These are phyloP conservation scores for Agaricales sp. DNA, from an alignment of 1,284 basidiomycete species.

Conservation along the genomic window DNA sequence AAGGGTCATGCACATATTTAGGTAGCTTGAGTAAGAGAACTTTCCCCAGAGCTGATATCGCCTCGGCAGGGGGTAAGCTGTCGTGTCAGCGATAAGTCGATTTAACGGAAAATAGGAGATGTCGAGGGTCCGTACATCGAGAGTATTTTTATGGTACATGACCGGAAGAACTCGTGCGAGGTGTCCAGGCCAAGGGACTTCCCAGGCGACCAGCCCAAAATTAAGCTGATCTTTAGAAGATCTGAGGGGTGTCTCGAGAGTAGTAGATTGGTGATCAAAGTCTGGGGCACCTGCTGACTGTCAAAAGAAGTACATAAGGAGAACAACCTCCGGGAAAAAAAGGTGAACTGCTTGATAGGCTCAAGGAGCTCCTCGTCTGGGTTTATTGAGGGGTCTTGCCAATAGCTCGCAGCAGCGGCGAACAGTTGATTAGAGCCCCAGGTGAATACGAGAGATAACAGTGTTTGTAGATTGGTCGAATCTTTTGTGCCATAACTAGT, in stretches of 20 bases:
- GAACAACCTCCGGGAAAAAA: conserved; percentile 31
- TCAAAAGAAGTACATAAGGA: conserved; percentile 41
- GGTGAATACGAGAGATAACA: conserved; percentile 57
- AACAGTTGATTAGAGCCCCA: conserved; percentile 56
- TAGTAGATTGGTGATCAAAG: conserved; percentile 49
- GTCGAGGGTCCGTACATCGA: conserved; percentile 36
- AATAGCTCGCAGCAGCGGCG: conserved; percentile 28
- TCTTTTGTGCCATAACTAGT: conserved; percentile 50
- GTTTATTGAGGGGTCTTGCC: conserved; percentile 29
- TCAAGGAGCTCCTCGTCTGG: conserved; percentile 32
- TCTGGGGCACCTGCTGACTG: conserved; percentile 34
- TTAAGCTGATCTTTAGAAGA: conserved; percentile 45
- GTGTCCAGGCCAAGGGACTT: conserved; percentile 30
- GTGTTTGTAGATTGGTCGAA: conserved; percentile 45
- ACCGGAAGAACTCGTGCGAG: conserved; percentile 27
- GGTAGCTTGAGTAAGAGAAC: conserved; percentile 37
- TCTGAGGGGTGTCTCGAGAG: conserved; percentile 48
- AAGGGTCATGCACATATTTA: conserved; percentile 45
- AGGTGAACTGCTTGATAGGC: conserved; percentile 32
- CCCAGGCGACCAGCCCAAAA: conserved; percentile 63
- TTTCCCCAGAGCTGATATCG: conserved; percentile 51
- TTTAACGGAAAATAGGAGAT: conserved; percentile 9
- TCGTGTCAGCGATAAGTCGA: conserved; percentile 8
- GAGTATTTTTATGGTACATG: conserved; percentile 43
- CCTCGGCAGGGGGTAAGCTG: conserved; percentile 54